Conservation (phyloP, 495 filamentous ascomycete species). For the Pyronema domesticum region DNA sequence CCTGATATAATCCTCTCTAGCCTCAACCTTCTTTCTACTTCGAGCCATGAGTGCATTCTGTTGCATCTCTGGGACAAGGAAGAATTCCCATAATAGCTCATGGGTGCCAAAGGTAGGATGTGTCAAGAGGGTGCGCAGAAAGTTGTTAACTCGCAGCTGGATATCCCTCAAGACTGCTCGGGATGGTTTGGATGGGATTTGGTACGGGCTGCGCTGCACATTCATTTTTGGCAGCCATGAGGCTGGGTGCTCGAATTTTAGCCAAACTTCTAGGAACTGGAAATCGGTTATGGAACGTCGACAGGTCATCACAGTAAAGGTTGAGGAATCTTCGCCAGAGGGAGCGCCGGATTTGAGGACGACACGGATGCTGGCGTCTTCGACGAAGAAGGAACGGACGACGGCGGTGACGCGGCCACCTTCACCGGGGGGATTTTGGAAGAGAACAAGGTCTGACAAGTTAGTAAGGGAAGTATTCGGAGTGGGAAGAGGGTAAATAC, state of each 20-base stretch:
- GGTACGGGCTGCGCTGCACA: constrained; percentile 69
- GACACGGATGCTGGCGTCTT: constrained; percentile 84
- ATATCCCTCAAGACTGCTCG: constrained; percentile 71
- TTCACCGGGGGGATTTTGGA: constrained; percentile 49
- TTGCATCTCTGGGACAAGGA: constrained; percentile 88
- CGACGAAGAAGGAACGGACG: constrained; percentile 92
- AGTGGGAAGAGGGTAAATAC: constrained; percentile 2
- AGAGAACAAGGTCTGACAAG: constrained; percentile 52
- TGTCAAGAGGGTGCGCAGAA: constrained; percentile 64
- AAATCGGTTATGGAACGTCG: constrained; percentile 81
- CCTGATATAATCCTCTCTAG: constrained; percentile 59
- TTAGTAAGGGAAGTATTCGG: constrained; percentile 4
- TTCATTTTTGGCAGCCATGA: constrained; percentile 78
- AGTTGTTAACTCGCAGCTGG: constrained; percentile 70
- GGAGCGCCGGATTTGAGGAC: constrained; percentile 86
- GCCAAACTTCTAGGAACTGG: constrained; percentile 68
- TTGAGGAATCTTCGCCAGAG: constrained; percentile 36
- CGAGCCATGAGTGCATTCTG: constrained; percentile 77
- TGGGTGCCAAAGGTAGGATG: constrained; percentile 93
- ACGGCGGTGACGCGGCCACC: constrained; percentile 81
- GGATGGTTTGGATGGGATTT: constrained; percentile 81
- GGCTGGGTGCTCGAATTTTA: constrained; percentile 82
- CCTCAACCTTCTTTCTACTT: constrained; percentile 67
- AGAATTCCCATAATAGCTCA: constrained; percentile 98
- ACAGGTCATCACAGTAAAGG: constrained; percentile 84